These are phyloP conservation scores for Fusarium nelsonii DNA, from an alignment of 2,329 filamentous ascomycete species.

Conservation along the genomic window DNA sequence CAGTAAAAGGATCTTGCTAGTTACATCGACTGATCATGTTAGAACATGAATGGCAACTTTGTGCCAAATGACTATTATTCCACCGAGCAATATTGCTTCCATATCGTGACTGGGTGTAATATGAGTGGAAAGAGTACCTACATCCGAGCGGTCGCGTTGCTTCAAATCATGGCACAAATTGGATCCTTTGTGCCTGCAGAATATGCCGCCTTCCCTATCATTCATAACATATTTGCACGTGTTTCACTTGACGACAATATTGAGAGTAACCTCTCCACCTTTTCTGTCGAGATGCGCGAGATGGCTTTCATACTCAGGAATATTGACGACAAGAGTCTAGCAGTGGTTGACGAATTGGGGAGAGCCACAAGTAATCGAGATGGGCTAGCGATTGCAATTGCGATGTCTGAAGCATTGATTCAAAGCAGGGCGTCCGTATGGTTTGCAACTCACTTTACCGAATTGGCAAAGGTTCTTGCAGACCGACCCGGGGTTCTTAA, in stretches of 20 bases:
- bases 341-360: conserved; percentile 92
- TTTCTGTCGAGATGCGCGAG: conserved; percentile 94
- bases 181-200: conserved; percentile 90
- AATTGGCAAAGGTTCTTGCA: conserved; percentile 80
- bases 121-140: conserved; percentile 99
- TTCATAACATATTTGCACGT: conserved; percentile 87
- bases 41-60: conserved; percentile 75
- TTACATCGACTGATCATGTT: not conserved
- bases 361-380: conserved; percentile 91
- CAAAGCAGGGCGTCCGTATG: conserved; percentile 83
- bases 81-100: conserved; percentile 82
- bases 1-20: conserved; percentile 5
- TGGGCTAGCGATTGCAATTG: conserved; percentile 88
- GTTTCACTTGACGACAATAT: conserved; percentile 89
- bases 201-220: conserved; percentile 84
- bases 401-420: conserved; percentile 89
- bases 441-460: conserved; percentile 94
- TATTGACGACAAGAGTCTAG: conserved; percentile 79
- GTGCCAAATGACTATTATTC: conserved; percentile 93
- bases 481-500: conserved; percentile 85
- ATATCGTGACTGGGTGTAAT: conserved; percentile 95
- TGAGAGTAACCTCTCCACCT: conserved; percentile 92
- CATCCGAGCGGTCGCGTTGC: conserved; percentile 84
- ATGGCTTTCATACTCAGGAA: conserved; percentile 93
- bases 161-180: conserved; percentile 93